Conservation (phyloP, 805 yeast species). For the Candida piceae region DNA sequence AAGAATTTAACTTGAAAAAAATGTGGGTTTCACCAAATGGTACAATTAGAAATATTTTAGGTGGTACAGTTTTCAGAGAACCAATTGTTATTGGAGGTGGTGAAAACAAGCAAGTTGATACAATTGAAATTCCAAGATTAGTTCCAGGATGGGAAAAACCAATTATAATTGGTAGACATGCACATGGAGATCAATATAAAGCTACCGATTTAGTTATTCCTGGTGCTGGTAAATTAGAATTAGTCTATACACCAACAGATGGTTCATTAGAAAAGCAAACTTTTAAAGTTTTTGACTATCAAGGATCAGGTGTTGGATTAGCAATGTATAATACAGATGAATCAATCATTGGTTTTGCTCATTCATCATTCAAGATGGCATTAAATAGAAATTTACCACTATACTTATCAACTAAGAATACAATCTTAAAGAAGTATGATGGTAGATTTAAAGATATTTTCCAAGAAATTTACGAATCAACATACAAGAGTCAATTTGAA, state of each 20-base stretch:
- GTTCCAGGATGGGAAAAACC: conserved; percentile 94
- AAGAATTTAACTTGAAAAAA: conserved; percentile 84
- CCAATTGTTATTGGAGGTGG: conserved; percentile 74
- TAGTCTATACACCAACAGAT: conserved; percentile 68
- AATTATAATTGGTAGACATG: conserved; percentile 95
- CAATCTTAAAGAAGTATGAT: conserved; percentile 89
- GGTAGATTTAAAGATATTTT: conserved; percentile 94
- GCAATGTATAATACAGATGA: conserved; percentile 96
- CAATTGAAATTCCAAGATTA: conserved; percentile 65
- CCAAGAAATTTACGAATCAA: conserved; percentile 67
- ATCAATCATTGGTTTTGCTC: conserved; percentile 88
- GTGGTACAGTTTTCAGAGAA: conserved; percentile 96
- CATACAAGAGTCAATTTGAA: conserved; percentile 70
- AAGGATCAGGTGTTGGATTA: conserved; percentile 74
- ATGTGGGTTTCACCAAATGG: conserved; percentile 99
- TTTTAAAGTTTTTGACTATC: conserved; percentile 62
- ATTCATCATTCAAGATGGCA: conserved; percentile 85
- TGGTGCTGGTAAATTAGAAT: conserved; percentile 69
- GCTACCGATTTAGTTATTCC: conserved; percentile 83
- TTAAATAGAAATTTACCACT: conserved; percentile 71
- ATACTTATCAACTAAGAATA: conserved; percentile 89
- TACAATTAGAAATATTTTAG: conserved; percentile 89
- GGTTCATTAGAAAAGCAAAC: conserved; percentile 53
- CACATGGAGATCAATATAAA: conserved; percentile 94
- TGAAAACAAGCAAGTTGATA: conserved; percentile 36